A percentile compares a stretch with the other conserved stretches of the same genome.
phyloP scores from a whole-genome alignment of 1,284 basidiomycete species.

The Paramarasmius palmivorus region DNA sequence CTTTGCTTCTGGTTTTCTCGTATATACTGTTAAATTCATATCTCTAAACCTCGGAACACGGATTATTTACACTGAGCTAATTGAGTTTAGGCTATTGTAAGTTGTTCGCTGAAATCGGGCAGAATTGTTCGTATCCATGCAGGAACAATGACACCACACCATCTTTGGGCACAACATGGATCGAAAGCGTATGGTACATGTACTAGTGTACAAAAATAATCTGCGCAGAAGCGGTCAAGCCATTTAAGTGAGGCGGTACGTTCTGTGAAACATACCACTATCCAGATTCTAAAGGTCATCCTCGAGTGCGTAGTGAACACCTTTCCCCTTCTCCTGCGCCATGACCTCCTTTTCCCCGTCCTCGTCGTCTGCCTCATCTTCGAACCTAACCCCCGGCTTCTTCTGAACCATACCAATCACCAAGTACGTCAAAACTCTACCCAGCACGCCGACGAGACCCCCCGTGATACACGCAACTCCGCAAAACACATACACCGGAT shows the following conservation, averaged over 20 bases:
- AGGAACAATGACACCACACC: too few relatives aligned
- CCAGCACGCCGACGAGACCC: slow-evolving; percentile 45
- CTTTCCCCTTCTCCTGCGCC: background rate
- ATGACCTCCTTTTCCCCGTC: background rate
- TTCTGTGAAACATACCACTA: too few relatives aligned
- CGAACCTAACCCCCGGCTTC: background rate
- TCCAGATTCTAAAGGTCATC: too few relatives aligned
- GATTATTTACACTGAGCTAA: background rate
- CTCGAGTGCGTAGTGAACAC: too few relatives aligned
- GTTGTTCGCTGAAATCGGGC: too few relatives aligned
- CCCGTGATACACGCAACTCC: slow-evolving; percentile 60
- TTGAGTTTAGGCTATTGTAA: too few relatives aligned
- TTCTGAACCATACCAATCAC: background rate
- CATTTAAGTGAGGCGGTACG: too few relatives aligned
- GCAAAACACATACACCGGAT: slow-evolving; percentile 62
- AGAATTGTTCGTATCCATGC: too few relatives aligned
- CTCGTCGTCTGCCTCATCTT: background rate
- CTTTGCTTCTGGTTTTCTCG: slow-evolving; percentile 24
- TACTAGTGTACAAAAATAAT: too few relatives aligned
- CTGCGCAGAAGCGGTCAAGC: too few relatives aligned
- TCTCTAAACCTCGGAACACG: slow-evolving; percentile 12
- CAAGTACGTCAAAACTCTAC: slow-evolving; percentile 14
- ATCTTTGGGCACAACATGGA: too few relatives aligned
- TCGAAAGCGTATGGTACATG: too few relatives aligned
- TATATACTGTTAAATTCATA: slow-evolving; percentile 38